Percentiles rank a stretch among this genome's conserved stretches.
phyloP scores from a whole-genome alignment of 768 basidiomycete species.

The Asterophora parasitica region DNA sequence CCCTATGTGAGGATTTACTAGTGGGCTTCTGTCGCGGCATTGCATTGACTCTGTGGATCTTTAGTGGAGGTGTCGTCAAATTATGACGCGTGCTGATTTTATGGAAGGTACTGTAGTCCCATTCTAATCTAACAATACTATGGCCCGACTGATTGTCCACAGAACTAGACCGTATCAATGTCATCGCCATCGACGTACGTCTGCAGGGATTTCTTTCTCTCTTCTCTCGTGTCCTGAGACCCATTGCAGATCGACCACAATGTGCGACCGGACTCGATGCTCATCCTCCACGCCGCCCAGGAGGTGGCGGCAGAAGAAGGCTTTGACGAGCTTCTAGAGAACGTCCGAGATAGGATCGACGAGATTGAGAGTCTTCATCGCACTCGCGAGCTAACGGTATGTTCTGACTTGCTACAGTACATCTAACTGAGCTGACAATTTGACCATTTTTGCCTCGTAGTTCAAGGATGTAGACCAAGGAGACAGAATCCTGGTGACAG shows the following conservation, averaged over 20 bases:
- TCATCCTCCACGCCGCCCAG: constrained; percentile 68
- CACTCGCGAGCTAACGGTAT: constrained; percentile 71
- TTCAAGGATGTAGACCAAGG: constrained; percentile 48
- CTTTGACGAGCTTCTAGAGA: constrained; percentile 73
- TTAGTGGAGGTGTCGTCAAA: constrained; percentile 65
- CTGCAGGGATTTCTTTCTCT: not conserved
- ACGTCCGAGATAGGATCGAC: constrained; percentile 72
- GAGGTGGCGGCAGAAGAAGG: constrained; percentile 69
- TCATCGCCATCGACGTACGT: constrained; percentile 76
- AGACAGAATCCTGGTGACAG: constrained; percentile 45
- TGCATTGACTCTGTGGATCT: constrained; percentile 1
- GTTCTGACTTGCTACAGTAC: not conserved
- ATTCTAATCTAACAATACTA: not conserved
- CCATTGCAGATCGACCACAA: constrained; percentile 61
- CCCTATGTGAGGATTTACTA: constrained; percentile 47
- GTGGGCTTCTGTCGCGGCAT: not conserved
- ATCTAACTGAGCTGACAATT: constrained; percentile 11
- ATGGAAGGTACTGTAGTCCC: constrained; percentile 53
- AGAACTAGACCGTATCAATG: constrained; percentile 66
- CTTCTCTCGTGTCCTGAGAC: not conserved
- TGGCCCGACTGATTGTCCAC: not conserved
- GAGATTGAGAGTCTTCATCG: constrained; percentile 84
- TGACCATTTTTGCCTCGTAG: constrained; percentile 25
- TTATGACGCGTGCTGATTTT: constrained; percentile 84
- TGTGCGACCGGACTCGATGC: constrained; percentile 76